Percentiles rank a stretch among this genome's conserved stretches.
These are phyloP conservation scores for Colletotrichum tofieldiae DNA, from an alignment of 2,329 filamentous ascomycete genomes.

Conservation along the genomic window DNA sequence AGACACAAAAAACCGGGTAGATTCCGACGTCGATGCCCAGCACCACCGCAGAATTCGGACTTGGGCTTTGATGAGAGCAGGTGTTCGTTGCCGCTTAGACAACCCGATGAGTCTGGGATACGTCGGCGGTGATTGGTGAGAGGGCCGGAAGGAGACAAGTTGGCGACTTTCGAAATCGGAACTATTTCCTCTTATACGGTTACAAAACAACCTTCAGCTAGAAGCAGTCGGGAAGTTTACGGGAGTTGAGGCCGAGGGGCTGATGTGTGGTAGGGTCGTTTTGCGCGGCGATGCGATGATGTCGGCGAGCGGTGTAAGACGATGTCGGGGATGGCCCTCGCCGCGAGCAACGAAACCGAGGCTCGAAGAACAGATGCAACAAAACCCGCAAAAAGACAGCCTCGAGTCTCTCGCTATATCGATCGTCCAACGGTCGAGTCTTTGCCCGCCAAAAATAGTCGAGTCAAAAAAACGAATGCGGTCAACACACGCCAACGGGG, in stretches of 20 bases:
- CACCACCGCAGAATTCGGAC: conserved; percentile 19
- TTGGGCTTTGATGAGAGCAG: not conserved
- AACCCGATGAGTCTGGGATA: not conserved
- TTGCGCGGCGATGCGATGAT: conserved; percentile 18
- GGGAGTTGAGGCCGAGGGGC: not conserved
- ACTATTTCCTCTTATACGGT: conserved; percentile 16
- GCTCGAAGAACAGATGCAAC: conserved; percentile 15
- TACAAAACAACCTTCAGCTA: not conserved
- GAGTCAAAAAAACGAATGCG: conserved; percentile 42
- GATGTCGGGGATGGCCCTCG: conserved; percentile 27
- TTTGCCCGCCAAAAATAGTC: conserved; percentile 9
- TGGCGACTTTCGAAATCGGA: not conserved
- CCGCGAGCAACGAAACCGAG: not conserved
- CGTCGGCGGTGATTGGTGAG: not conserved
- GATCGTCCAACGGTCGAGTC: conserved; percentile 21
- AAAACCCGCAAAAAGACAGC: not conserved
- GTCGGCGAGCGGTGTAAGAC: conserved; percentile 30
- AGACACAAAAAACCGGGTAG: not conserved
- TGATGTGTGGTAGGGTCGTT: not conserved
- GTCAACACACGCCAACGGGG: conserved; percentile 43
- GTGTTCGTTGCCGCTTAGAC: not conserved
- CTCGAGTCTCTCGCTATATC: not conserved
- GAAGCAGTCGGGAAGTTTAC: conserved; percentile 8
- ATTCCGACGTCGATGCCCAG: conserved; percentile 23
- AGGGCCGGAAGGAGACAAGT: not conserved